Base-by-base conservation (phyloP, 1,284 basidiomycete genomes). In the Neonothopanus nambi region DNA sequence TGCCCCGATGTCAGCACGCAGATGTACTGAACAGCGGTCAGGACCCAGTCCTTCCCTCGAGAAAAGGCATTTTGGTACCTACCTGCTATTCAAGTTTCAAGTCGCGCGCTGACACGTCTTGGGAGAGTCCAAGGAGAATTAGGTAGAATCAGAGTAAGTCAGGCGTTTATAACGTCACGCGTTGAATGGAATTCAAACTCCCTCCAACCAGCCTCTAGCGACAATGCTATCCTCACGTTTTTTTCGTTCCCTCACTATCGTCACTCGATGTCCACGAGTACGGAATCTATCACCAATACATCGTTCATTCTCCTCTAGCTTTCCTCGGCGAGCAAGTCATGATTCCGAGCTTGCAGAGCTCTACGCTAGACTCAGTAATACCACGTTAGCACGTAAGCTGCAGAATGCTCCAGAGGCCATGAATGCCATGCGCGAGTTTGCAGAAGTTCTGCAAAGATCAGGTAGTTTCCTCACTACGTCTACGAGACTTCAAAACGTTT, bases 341-440 rank as follows among this genome's bases (percentile, higher is more conserved):
- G 65, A 71, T 39, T 56, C 67, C 4, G 61, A 69, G 15, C 57
- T 68, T 18, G 30, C 39, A 24, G 53, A 55, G 26, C 9, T 46
- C 4, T 72, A 52, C 28, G 37, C 26, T 5, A 46, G 48, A 36
- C 28, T 55, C 8, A 43, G 37, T 39, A 70, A 77, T 55, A 76
- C 77, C 15, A 65, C 73, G 0, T 58, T 79, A 44, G 79, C 78
- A 63, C 68, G 73, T 43, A 78, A 82, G 61, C 61, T 87, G 12
- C 66, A 74, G 26, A 65, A 74, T 38, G 78, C 72, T 37, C 79
- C 80, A 7, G 76, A 78, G 36, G 80, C 79, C 1, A 59, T 83
- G 23, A 62, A 67, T 48, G 76, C 82, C 8, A 57, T 83, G 20
- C 57, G 73, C 56, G 69, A 79, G 53, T 67, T 85, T 63, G 67